Conservation (phyloP, 345 rosid genomes). For the Euphorbia lathyris region DNA sequence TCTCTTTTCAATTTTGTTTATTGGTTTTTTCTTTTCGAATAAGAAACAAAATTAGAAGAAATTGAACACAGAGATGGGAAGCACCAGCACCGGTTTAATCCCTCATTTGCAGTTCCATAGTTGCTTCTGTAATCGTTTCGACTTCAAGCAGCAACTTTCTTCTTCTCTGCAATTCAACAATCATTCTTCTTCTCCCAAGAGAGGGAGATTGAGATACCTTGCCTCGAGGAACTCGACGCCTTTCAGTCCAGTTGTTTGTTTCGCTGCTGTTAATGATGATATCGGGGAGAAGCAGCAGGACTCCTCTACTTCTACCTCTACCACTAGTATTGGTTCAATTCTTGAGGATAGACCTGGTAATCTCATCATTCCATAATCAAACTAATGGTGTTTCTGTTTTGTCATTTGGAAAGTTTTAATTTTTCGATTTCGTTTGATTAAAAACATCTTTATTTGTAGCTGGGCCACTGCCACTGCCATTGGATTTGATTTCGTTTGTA, state of each 20-base stretch:
- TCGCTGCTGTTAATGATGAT: constrained; percentile 54
- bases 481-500: neutral
- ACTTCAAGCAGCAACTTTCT: constrained; percentile 22
- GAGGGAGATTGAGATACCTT: constrained; percentile 31
- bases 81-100: constrained; percentile 55
- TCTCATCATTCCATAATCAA: neutral
- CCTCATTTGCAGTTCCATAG: constrained; percentile 49
- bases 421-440: neutral
- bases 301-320: constrained; percentile 4
- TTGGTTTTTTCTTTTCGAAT: no score
- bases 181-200: constrained; percentile 3
- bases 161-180: constrained; percentile 23
- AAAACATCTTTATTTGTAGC: no score
- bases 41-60: no score
- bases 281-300: constrained; percentile 39
- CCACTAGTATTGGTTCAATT: constrained; percentile 36
- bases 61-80: constrained; percentile 40
- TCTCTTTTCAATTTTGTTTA: neutral
- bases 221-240: constrained; percentile 29
- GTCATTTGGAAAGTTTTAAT: neutral
- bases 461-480: no score
- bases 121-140: constrained; percentile 39
- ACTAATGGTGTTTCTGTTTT: neutral
- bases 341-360: constrained; percentile 72
- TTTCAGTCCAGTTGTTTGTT: constrained; percentile 27